A percentile compares a stretch with the other conserved stretches of the same genome.
Conservation (phyloP, 1,139 yeast genomes). For the Kazachstania sp. region DNA sequence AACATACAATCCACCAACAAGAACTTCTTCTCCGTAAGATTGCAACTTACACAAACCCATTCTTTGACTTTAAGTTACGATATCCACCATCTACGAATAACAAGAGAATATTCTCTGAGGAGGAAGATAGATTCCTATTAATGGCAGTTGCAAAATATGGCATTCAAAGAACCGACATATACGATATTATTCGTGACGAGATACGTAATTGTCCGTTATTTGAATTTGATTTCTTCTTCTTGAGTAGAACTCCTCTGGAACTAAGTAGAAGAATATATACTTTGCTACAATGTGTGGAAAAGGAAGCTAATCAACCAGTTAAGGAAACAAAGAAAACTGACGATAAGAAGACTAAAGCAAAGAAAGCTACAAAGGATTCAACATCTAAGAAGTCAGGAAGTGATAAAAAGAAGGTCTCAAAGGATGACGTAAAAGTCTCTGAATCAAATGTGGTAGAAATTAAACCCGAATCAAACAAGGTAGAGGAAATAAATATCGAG, state of each 20-base stretch:
- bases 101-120: constrained; percentile 51
- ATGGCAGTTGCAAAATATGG: constrained; percentile 61
- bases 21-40: constrained; percentile 60
- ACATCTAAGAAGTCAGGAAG: not conserved
- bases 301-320: constrained; percentile 34
- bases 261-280: constrained; percentile 62
- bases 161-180: constrained; percentile 53
- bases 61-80: constrained; percentile 53
- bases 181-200: constrained; percentile 53
- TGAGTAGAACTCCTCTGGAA: constrained; percentile 57
- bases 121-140: constrained; percentile 63
- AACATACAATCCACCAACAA: constrained; percentile 50
- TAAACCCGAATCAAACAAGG: not conserved
- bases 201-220: constrained; percentile 55
- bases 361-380: not conserved
- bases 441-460: not conserved
- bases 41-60: constrained; percentile 51
- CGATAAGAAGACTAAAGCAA: not conserved
- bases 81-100: constrained; percentile 50
- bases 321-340: not conserved
- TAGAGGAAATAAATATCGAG: not conserved
- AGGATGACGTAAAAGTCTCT: not conserved
- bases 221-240: constrained; percentile 64
- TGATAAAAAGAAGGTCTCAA: not conserved
- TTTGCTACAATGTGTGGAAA: constrained; percentile 53